Evolutionary conservation across 2,329 filamentous ascomycete genomes (phyloP), one percentile per base, ranked within the genome.

Genomic region (Fusarium poae): DNA sequence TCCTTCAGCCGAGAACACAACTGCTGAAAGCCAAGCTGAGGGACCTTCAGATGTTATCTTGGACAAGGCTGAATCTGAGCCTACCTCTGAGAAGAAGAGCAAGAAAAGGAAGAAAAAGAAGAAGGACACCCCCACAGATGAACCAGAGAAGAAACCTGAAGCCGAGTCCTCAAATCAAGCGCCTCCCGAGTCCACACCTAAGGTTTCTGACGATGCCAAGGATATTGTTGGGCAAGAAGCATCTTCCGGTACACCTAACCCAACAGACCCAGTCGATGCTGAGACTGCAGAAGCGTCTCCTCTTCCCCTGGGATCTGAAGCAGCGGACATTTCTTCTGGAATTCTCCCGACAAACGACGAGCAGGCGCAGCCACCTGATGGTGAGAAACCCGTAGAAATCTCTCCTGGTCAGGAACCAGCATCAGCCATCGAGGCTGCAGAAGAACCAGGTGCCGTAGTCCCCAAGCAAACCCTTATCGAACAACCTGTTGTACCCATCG

Each of bases 91-190:
- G 25, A 75, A 72, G 52, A 72, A 68, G 67, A 70, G 60, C 56
- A 82, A 73, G 71, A 82, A 75, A 70, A 80, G 79, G 20, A 83
- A 79, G 77, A 83, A 73, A 5, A 76, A 75, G 57, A 70, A 75
- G 59, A 75, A 74, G 60, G 63, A 56, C 27, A 43, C 56, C 18
- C 39, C 64, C 23, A 39, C 57, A 23, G 68, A 72, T 18, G 64
- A 70, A 34, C 44, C 37, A 16, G 72, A 70, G 49, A 55, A 66
- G 34, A 65, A 61, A 18, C 49, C 39, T 4, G 70, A 73, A 39
- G 53, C 43, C 15, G 70, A 70, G 12, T 15, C 37, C 7, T 37
- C 45, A 23, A 43, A 55, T 18, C 66, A 61, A 50, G 62, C 67
- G 44, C 46, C 49, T 42, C 25, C 48, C 13, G 64, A 69, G 25